Evolutionary conservation across 768 basidiomycete species (phyloP).

Genomic region (Collybiopsis luxurians): DNA sequence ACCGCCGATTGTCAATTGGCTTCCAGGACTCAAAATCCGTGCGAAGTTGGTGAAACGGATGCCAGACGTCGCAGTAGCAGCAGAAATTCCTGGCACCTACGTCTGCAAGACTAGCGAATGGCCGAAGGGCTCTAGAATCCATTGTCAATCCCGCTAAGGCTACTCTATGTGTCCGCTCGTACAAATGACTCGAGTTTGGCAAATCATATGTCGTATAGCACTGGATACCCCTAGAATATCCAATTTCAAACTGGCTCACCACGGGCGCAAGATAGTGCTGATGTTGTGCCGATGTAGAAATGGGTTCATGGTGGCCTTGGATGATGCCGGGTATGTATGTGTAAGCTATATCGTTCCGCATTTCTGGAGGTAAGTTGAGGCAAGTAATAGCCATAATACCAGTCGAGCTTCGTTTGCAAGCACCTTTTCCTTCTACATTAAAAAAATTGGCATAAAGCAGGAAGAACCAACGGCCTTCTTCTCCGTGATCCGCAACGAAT

Average conservation of each 20-base stretch:
- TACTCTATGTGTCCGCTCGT: slow-evolving; percentile 2
- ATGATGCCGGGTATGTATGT: slow-evolving; percentile 8
- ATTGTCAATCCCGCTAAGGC: not conserved
- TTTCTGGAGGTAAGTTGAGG: slow-evolving; percentile 4
- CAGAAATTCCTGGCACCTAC: not conserved
- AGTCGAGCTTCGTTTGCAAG: not conserved
- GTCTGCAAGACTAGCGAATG: not conserved
- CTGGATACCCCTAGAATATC: slow-evolving; percentile 1
- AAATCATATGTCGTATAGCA: not conserved
- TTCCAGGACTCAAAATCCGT: slow-evolving; percentile 15
- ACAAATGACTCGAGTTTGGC: not conserved
- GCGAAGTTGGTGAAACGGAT: not conserved
- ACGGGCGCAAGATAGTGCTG: slow-evolving; percentile 6
- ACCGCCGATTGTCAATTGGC: slow-evolving; percentile 2
- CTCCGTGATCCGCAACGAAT: slow-evolving; percentile 2
- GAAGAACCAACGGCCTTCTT: slow-evolving; percentile 8
- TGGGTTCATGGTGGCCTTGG: slow-evolving; percentile 5
- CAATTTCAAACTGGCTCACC: not conserved
- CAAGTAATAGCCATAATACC: slow-evolving; percentile 7
- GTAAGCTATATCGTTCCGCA: slow-evolving; percentile 6
- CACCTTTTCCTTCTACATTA: slow-evolving; percentile 1
- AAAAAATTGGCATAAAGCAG: slow-evolving; percentile 4
- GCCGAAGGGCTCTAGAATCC: slow-evolving; percentile 2
- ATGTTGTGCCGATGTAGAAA: not conserved
- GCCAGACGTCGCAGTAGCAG: not conserved